A percentile compares a stretch with the other conserved stretches of the same genome.
Conservation (phyloP, 768 basidiomycete genomes). For the Mycena pura region DNA sequence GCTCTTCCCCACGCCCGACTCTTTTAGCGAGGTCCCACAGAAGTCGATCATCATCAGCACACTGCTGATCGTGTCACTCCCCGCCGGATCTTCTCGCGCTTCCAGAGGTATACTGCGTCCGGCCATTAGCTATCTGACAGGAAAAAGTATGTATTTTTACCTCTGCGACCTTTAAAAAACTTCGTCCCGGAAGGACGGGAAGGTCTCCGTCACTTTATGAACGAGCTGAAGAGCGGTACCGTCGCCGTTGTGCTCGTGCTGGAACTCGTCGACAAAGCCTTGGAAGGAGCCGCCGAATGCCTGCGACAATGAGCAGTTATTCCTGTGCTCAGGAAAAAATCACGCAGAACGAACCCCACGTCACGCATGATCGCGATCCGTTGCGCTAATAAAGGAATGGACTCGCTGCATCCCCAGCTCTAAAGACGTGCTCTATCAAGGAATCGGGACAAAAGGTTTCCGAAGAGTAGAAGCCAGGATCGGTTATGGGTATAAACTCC, state of each 20-base stretch:
- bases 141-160: conserved; percentile 41
- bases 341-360: conserved; percentile 73
- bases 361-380: conserved; percentile 81
- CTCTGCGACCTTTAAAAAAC: conserved; percentile 61
- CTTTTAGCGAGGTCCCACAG: conserved; percentile 88
- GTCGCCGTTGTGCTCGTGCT: conserved; percentile 52
- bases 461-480: conserved; percentile 81
- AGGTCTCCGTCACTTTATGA: conserved; percentile 68
- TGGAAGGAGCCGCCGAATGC: conserved; percentile 51
- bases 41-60: conserved; percentile 91
- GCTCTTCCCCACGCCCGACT: conserved; percentile 67
- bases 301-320: neutral
- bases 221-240: conserved; percentile 80
- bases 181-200: conserved; percentile 83
- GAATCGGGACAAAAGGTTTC: conserved; percentile 72
- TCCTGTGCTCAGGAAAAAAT: conserved; percentile 19
- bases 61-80: conserved; percentile 61
- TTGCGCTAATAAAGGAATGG: conserved; percentile 72
- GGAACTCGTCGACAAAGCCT: conserved; percentile 69
- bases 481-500: conserved; percentile 77
- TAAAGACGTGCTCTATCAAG: conserved; percentile 72
- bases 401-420: conserved; percentile 64
- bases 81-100: conserved; percentile 54
- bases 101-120: conserved; percentile 92
- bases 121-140: neutral